These are phyloP conservation scores for Leishmania amazonensis DNA, from an alignment of 208 protist species.

Conservation along the genomic window DNA sequence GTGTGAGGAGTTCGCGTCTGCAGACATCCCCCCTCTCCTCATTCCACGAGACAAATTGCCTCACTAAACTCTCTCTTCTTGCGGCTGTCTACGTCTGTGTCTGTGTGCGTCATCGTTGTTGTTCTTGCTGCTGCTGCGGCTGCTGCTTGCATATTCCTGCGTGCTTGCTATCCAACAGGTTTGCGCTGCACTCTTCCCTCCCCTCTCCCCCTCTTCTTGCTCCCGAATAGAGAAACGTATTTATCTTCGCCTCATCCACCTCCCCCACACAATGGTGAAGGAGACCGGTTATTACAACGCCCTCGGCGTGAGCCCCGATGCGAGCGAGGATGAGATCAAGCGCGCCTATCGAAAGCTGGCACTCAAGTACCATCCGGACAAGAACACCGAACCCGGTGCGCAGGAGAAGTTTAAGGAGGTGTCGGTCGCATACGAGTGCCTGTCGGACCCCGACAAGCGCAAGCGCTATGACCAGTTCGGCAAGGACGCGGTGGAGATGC, in stretches of 20 bases:
- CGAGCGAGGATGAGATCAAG: constrained; percentile 92
- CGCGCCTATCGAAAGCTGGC: constrained; percentile 93
- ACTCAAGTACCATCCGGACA: constrained; percentile 95
- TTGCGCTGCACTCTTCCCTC: not conserved
- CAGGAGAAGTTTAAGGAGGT: constrained; percentile 96
- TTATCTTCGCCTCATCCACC: constrained; percentile 5
- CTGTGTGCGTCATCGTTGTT: not conserved
- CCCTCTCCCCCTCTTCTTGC: not conserved
- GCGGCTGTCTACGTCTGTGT: not conserved
- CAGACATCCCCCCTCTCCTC: not conserved
- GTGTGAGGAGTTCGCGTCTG: not conserved
- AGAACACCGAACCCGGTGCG: constrained; percentile 86
- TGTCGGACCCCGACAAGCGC: constrained; percentile 97
- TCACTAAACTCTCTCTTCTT: not conserved
- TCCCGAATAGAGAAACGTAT: constrained; percentile 9
- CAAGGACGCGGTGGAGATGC: constrained; percentile 95
- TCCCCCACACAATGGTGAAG: constrained; percentile 70
- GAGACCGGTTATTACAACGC: constrained; percentile 92
- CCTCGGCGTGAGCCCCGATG: constrained; percentile 78
- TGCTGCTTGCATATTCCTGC: not conserved
- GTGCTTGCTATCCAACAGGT: not conserved
- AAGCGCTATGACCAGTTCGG: constrained; percentile 98
- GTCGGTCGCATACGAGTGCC: constrained; percentile 97
- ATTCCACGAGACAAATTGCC: not conserved
- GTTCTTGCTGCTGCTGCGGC: not conserved